Percentiles rank a stretch among this genome's conserved stretches.
Evolutionary conservation across 139 green algal species (phyloP).

Genomic region (Picochlorum sp.): DNA sequence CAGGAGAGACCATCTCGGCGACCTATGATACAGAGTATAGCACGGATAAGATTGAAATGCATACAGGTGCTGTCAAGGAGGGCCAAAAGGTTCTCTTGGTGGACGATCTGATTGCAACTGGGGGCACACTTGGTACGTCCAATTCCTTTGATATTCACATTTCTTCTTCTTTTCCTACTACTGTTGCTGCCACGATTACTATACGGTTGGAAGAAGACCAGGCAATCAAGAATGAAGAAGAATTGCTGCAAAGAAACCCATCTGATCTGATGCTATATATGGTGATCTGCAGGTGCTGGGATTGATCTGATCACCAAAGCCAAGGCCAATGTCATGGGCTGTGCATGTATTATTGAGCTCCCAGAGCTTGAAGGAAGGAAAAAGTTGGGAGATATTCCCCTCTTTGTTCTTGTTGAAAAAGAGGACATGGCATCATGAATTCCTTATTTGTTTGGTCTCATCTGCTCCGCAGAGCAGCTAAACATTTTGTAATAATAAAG

Average conservation of each 20-base stretch:
- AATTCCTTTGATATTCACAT: no score
- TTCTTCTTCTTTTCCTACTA: no score
- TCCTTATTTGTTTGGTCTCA: no score
- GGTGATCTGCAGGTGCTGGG: conserved; percentile 33
- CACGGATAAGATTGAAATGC: conserved; percentile 96
- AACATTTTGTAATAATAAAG: no score
- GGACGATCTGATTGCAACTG: conserved; percentile 97
- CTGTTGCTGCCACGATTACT: no score
- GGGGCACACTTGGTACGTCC: conserved; percentile 79
- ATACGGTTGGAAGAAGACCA: no score
- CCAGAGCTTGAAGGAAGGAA: conserved; percentile 69
- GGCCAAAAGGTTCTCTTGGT: conserved; percentile 87
- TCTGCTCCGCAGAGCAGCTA: no score
- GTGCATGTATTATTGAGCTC: conserved; percentile 81
- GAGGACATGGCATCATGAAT: conserved; percentile 46
- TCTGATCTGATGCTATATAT: no score
- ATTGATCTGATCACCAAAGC: conserved; percentile 72
- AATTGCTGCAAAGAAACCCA: no score
- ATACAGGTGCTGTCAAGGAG: conserved; percentile 66
- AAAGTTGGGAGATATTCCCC: conserved; percentile 52
- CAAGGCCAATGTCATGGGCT: conserved; percentile 67
- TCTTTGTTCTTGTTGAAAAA: conserved; percentile 81
- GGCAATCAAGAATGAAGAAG: no score
- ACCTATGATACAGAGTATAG: conserved; percentile 87
- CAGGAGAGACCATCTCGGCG: conserved; percentile 76